phyloP scores from a whole-genome alignment of 2,329 filamentous ascomycete species.

The Hymenoscyphus infarciens region DNA sequence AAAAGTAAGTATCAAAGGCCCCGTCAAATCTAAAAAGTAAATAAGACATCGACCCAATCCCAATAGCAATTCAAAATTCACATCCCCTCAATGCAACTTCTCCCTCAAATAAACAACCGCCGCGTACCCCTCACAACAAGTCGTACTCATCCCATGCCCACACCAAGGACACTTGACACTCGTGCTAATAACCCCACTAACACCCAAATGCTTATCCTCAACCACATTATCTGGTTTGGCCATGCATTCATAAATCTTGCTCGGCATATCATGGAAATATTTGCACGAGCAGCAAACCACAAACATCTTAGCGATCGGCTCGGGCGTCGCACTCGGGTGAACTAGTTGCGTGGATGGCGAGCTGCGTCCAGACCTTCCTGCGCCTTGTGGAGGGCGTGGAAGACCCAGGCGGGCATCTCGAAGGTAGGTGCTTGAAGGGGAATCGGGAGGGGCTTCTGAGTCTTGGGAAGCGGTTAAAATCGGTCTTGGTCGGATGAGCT shows the following conservation, averaged over 20 bases:
- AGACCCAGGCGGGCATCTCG: conserved; percentile 26
- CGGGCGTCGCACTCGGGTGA: conserved; percentile 7
- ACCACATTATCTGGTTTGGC: conserved; percentile 54
- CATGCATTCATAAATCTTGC: conserved; percentile 62
- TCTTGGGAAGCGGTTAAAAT: conserved; percentile 18
- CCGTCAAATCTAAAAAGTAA: too few species aligned
- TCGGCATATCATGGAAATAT: conserved; percentile 64
- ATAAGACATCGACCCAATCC: not conserved
- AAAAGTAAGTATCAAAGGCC: too few species aligned
- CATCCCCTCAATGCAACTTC: conserved; percentile 50
- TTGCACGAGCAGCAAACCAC: conserved; percentile 63
- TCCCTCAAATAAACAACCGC: conserved; percentile 65
- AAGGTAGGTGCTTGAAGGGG: conserved; percentile 24
- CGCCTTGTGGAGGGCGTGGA: conserved; percentile 10
- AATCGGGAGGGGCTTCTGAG: conserved; percentile 19
- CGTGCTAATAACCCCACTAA: conserved; percentile 55
- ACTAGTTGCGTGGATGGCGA: conserved; percentile 6
- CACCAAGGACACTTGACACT: conserved; percentile 70
- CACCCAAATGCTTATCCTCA: conserved; percentile 48
- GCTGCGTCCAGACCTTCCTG: conserved; percentile 8
- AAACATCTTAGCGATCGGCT: conserved; percentile 55
- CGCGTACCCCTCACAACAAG: conserved; percentile 66
- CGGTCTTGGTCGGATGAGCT: conserved; percentile 17
- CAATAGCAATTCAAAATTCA: too few species aligned
- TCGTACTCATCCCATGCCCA: conserved; percentile 64